Percentiles rank a stretch among this genome's conserved stretches.
Conservation (phyloP, 1,284 basidiomycete species). For the Prillingera fragicola region DNA sequence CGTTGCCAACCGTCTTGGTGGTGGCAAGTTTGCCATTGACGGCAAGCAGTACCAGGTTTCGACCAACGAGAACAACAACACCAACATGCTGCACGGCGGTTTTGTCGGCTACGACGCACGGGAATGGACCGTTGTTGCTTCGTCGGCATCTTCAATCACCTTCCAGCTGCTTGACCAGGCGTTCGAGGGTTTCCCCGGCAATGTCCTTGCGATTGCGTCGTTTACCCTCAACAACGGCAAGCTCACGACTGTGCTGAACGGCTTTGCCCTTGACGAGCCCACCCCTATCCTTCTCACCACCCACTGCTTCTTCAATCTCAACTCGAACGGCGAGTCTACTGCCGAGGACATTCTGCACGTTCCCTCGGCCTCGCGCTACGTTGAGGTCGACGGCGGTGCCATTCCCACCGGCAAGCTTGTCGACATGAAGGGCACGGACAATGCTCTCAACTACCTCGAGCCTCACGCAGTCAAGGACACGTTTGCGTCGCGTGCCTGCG, state of each 20-base stretch:
- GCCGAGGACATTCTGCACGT: slow-evolving; percentile 30
- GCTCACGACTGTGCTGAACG: slow-evolving; percentile 10
- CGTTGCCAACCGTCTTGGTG: slow-evolving; percentile 36
- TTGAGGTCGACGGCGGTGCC: slow-evolving; percentile 24
- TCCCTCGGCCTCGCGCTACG: slow-evolving; percentile 24
- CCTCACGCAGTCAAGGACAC: slow-evolving; percentile 20
- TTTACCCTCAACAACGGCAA: slow-evolving; percentile 20
- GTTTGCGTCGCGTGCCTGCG: slow-evolving; percentile 19
- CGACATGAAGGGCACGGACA: neutral
- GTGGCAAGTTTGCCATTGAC: slow-evolving; percentile 27
- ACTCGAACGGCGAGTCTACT: slow-evolving; percentile 15
- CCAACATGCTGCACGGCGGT: slow-evolving; percentile 27
- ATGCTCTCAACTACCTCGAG: slow-evolving; percentile 26
- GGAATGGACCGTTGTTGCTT: slow-evolving; percentile 17
- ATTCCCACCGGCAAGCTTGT: slow-evolving; percentile 30
- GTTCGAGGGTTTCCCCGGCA: slow-evolving; percentile 32
- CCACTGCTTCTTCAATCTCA: slow-evolving; percentile 39
- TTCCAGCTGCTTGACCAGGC: slow-evolving; percentile 19
- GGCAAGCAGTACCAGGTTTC: slow-evolving; percentile 21
- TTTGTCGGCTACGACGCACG: slow-evolving; percentile 21
- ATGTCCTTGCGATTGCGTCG: slow-evolving; percentile 24
- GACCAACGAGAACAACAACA: slow-evolving; percentile 29
- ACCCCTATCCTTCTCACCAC: slow-evolving; percentile 37
- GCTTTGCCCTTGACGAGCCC: slow-evolving; percentile 14
- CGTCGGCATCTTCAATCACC: slow-evolving; percentile 9